Conservation (phyloP, 345 rosid genomes). For the Hibiscus trionum region DNA sequence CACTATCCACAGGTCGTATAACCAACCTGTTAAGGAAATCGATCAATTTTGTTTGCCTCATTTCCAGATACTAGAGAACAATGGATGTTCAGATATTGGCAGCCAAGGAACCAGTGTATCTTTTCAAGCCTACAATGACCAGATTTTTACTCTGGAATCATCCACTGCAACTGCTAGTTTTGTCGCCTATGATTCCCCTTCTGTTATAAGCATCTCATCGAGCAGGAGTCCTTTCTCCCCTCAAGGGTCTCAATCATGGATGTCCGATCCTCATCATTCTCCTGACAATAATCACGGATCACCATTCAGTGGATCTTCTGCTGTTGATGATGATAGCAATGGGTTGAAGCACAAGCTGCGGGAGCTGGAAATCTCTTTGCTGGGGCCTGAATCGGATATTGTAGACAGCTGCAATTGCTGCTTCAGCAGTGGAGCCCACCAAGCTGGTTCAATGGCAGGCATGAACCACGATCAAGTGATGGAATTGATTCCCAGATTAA, state of each 20-base stretch:
- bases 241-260: conserved; percentile 76
- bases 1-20: conserved; percentile 43
- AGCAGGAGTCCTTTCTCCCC: conserved; percentile 64
- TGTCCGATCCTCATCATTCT: conserved; percentile 66
- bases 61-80: conserved; percentile 43
- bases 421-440: conserved; percentile 33
- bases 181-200: conserved; percentile 54
- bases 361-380: conserved; percentile 56
- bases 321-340: conserved; percentile 40
- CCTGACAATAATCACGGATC: conserved; percentile 65
- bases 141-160: conserved; percentile 73
- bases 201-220: conserved; percentile 54
- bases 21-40: conserved; percentile 36
- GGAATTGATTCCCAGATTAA: conserved; percentile 49
- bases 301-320: conserved; percentile 67
- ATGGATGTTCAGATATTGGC: conserved; percentile 36
- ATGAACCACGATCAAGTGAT: conserved; percentile 39
- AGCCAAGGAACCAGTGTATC: conserved; percentile 45
- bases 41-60: conserved; percentile 41
- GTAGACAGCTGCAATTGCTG: conserved; percentile 42
- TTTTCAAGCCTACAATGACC: conserved; percentile 42
- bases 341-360: conserved; percentile 51
- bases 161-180: conserved; percentile 39
- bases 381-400: conserved; percentile 55
- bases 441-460: conserved; percentile 21